Evolutionary conservation across 2,329 filamentous ascomycete species (phyloP).

Genomic region (Karstenula rhodostoma): DNA sequence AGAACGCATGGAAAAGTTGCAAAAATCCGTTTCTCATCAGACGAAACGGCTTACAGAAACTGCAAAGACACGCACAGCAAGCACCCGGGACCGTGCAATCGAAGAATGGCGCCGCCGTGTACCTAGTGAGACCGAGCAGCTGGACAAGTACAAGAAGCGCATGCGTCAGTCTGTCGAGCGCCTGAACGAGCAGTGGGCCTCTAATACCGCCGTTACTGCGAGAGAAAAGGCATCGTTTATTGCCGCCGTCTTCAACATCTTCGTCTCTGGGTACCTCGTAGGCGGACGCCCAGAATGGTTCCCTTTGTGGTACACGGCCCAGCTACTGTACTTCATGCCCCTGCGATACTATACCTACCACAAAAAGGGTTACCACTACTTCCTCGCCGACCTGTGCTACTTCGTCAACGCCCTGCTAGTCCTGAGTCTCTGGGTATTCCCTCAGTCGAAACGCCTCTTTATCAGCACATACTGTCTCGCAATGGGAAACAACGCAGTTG

Average conservation of each 20-base stretch:
- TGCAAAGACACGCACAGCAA: constrained; percentile 77
- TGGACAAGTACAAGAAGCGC: constrained; percentile 86
- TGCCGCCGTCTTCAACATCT: constrained; percentile 94
- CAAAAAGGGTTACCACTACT: constrained; percentile 86
- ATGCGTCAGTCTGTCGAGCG: constrained; percentile 92
- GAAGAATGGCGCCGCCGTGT: constrained; percentile 90
- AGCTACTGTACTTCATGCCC: constrained; percentile 95
- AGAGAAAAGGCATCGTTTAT: constrained; percentile 98
- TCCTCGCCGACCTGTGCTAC: constrained; percentile 96
- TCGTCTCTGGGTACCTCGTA: constrained; percentile 93
- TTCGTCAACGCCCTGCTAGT: constrained; percentile 91
- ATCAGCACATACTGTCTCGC: constrained; percentile 91
- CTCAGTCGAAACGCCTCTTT: constrained; percentile 87
- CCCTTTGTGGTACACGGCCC: constrained; percentile 89
- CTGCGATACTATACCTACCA: constrained; percentile 93
- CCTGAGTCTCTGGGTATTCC: constrained; percentile 88
- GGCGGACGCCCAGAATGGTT: constrained; percentile 86
- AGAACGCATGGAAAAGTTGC: constrained; percentile 89
- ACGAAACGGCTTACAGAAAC: constrained; percentile 86
- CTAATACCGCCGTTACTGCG: constrained; percentile 84
- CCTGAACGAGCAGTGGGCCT: constrained; percentile 84
- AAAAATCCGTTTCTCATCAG: constrained; percentile 81
- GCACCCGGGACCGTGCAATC: constrained; percentile 87
- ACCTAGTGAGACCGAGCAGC: constrained; percentile 87
- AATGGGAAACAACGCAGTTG: constrained; percentile 95